A percentile compares a stretch with the other conserved stretches of the same genome.
Evolutionary conservation across 2,329 filamentous ascomycete genomes (phyloP).

Genomic region (Zasmidium angulare): DNA sequence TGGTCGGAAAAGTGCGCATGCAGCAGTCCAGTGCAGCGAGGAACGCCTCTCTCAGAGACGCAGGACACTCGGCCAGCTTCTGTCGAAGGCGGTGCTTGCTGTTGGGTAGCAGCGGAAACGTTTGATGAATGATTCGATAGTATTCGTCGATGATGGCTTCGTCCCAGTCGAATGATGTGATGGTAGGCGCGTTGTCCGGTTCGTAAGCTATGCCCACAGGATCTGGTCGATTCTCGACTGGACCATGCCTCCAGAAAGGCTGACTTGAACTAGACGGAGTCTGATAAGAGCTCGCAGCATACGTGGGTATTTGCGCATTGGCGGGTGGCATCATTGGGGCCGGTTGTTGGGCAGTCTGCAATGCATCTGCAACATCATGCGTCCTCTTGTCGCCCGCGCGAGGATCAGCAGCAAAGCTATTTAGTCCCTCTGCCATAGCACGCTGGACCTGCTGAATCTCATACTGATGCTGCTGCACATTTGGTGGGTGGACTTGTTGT

Average conservation of each 20-base stretch:
- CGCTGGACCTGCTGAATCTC: constrained; percentile 35
- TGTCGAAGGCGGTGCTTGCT: constrained; percentile 57
- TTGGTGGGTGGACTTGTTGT: constrained; percentile 59
- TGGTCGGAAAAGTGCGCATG: constrained; percentile 54
- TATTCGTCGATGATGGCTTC: constrained; percentile 54
- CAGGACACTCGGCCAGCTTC: constrained; percentile 57
- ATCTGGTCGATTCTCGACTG: constrained; percentile 29
- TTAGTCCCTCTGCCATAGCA: constrained; percentile 27
- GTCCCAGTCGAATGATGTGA: constrained; percentile 45
- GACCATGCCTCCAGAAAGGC: constrained; percentile 21
- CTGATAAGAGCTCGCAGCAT: constrained; percentile 4
- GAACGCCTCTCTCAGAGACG: constrained; percentile 63
- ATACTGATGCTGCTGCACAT: constrained; percentile 28
- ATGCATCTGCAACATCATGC: constrained; percentile 29
- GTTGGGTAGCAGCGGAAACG: constrained; percentile 64
- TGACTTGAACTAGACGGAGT: constrained; percentile 22
- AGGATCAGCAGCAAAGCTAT: constrained; percentile 19
- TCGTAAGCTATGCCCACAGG: constrained; percentile 31
- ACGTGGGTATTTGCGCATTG: constrained; percentile 11
- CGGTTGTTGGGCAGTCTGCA: constrained; percentile 20
- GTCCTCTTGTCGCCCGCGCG: constrained; percentile 34
- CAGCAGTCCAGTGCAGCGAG: constrained; percentile 61
- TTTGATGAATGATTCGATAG: constrained; percentile 63
- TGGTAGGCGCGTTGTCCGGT: constrained; percentile 21
- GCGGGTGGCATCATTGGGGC: constrained; percentile 11